Conservation (phyloP, 2,329 filamentous ascomycete species). For the Falciphora oryzae region DNA sequence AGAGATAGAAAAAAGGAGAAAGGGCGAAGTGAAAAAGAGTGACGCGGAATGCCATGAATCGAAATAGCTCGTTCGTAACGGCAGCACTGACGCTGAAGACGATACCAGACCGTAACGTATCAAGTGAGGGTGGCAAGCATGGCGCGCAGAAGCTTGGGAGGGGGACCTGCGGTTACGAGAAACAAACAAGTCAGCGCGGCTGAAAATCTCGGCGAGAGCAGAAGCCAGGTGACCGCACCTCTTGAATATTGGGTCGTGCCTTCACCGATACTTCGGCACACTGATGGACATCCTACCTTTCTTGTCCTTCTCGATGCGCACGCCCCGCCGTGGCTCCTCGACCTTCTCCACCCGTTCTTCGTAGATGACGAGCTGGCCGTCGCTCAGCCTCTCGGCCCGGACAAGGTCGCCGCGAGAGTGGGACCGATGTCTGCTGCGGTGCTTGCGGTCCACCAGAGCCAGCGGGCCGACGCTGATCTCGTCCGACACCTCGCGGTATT, state of each 20-base stretch:
- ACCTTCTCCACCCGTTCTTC: slow-evolving; percentile 53
- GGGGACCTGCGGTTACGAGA: not conserved
- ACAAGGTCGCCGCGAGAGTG: slow-evolving; percentile 45
- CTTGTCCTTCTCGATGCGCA: slow-evolving; percentile 79
- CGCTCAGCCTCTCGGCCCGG: slow-evolving; percentile 49
- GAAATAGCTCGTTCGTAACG: not conserved
- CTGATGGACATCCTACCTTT: slow-evolving; percentile 94
- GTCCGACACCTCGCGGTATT: slow-evolving; percentile 26
- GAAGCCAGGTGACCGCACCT: not conserved
- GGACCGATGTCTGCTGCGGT: slow-evolving; percentile 13
- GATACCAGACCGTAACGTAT: not conserved
- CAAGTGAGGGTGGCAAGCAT: slow-evolving; percentile 7
- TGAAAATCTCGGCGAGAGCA: not conserved
- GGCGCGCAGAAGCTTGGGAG: slow-evolving; percentile 6
- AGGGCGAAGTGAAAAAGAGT: not conserved
- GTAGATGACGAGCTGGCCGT: slow-evolving; percentile 59
- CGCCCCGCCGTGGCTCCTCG: slow-evolving; percentile 47
- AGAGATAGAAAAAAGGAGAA: no score
- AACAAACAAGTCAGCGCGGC: not conserved
- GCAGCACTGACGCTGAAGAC: not conserved
- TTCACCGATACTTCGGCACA: slow-evolving; percentile 63
- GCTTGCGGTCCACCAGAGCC: slow-evolving; percentile 28
- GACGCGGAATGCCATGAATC: not conserved
- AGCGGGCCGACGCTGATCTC: slow-evolving; percentile 33
- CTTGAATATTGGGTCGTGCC: not conserved